Conservation (phyloP, 1,284 basidiomycete species). For the Mrakiaceae sp. region DNA sequence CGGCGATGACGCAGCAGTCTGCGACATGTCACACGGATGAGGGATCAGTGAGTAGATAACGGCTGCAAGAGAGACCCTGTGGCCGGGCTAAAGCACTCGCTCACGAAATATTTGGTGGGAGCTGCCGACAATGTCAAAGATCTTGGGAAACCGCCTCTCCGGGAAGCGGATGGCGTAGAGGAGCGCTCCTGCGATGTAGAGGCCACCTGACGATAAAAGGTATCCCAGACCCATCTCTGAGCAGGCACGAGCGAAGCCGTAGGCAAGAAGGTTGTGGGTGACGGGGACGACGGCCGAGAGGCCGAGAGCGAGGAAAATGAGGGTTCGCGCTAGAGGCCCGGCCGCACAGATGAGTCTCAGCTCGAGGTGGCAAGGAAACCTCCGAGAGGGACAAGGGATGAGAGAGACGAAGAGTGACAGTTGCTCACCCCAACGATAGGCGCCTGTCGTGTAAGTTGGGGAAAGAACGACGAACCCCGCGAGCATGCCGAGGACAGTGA, state of each 20-base stretch:
- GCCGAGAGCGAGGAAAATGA: conserved; percentile 69
- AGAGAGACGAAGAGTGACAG: too few species aligned
- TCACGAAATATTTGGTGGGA: conserved; percentile 71
- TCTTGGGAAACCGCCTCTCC: conserved; percentile 63
- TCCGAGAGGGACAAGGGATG: too few species aligned
- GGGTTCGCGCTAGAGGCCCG: conserved; percentile 45
- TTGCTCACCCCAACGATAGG: conserved; percentile 47
- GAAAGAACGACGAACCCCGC: conserved; percentile 66
- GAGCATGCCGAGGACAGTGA: conserved; percentile 50
- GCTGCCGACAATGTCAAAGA: conserved; percentile 65
- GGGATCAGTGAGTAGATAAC: neutral
- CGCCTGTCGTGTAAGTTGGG: conserved; percentile 63
- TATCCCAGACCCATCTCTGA: conserved; percentile 57
- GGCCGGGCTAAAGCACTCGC: neutral
- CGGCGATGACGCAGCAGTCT: conserved; percentile 8
- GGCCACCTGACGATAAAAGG: conserved; percentile 52
- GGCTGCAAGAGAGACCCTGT: neutral
- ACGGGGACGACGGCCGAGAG: conserved; percentile 61
- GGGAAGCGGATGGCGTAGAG: conserved; percentile 75
- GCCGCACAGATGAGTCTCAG: too few species aligned
- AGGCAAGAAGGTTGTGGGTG: conserved; percentile 49
- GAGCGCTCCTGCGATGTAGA: conserved; percentile 62
- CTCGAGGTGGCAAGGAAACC: too few species aligned
- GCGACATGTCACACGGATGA: neutral
- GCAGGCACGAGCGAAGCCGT: conserved; percentile 47